A percentile compares a stretch with the other conserved stretches of the same genome.
These are phyloP conservation scores for Diaporthe ilicicola DNA, from an alignment of 2,329 filamentous ascomycete species.

Conservation along the genomic window DNA sequence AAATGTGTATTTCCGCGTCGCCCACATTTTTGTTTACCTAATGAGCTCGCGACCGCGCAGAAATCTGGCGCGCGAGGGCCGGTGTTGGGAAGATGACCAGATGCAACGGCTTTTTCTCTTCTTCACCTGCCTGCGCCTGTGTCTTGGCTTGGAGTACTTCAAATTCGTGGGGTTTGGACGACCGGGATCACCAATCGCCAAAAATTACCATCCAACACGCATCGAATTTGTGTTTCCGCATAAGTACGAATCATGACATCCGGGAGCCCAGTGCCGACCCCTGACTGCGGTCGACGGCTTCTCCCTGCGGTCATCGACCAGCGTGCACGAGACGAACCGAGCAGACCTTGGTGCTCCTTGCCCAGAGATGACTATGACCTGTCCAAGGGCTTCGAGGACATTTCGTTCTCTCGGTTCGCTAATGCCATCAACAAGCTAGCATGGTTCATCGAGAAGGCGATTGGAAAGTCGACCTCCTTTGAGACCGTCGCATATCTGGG, in stretches of 20 bases:
- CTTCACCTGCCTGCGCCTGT: not conserved
- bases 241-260: constrained; percentile 16
- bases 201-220: not conserved
- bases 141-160: not conserved
- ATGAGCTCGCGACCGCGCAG: constrained; percentile 10
- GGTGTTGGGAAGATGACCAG: not conserved
- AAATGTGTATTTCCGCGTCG: not conserved
- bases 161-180: not conserved
- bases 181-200: not conserved
- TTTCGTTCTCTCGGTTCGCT: constrained; percentile 33
- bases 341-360: constrained; percentile 36
- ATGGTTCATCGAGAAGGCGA: constrained; percentile 34
- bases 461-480: constrained; percentile 35
- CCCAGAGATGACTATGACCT: constrained; percentile 38
- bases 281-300: constrained; percentile 31
- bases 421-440: constrained; percentile 38
- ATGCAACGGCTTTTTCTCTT: not conserved
- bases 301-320: constrained; percentile 35
- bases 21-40: constrained; percentile 19
- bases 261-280: not conserved
- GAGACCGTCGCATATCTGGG: constrained; percentile 37
- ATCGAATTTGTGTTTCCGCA: constrained; percentile 18
- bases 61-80: not conserved
- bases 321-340: constrained; percentile 33
- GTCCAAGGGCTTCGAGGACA: constrained; percentile 37